Evolutionary conservation across 345 rosid genomes (phyloP).

Genomic region (Rubroshorea leprosula): DNA sequence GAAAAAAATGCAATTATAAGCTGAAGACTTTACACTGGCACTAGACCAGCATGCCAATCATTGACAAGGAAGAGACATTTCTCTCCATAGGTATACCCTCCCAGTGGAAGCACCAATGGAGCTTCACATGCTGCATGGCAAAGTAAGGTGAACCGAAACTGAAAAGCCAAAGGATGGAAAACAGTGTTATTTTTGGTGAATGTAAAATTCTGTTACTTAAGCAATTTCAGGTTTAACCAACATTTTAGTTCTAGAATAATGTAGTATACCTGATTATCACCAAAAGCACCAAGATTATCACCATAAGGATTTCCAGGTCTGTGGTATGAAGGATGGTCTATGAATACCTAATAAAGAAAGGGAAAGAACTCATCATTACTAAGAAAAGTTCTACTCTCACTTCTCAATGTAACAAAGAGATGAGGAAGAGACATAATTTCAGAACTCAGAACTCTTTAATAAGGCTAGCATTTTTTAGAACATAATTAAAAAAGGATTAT

Average conservation of each 20-base stretch:
- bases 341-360: conserved; percentile 55
- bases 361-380: conserved; percentile 2
- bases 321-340: conserved; percentile 77
- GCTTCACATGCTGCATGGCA: conserved; percentile 99
- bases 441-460: not conserved
- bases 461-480: not conserved
- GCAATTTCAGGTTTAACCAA: conserved; percentile 3
- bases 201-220: not conserved
- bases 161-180: conserved; percentile 33
- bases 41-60: conserved; percentile 98
- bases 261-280: conserved; percentile 79
- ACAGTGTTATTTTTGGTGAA: conserved; percentile 22
- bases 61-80: conserved; percentile 87
- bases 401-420: conserved; percentile 4
- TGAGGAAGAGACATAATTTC: not conserved
- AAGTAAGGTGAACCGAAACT: conserved; percentile 93
- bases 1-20: conserved; percentile 4
- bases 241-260: conserved; percentile 5
- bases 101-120: conserved; percentile 83
- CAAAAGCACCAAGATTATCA: conserved; percentile 73
- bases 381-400: not conserved
- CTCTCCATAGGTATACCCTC: conserved; percentile 91
- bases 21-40: conserved; percentile 62
- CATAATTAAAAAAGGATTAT: not conserved
- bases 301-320: conserved; percentile 96